These are phyloP conservation scores for Aspergillus hiratsukae DNA, from an alignment of 2,329 filamentous ascomycete species.

Conservation along the genomic window DNA sequence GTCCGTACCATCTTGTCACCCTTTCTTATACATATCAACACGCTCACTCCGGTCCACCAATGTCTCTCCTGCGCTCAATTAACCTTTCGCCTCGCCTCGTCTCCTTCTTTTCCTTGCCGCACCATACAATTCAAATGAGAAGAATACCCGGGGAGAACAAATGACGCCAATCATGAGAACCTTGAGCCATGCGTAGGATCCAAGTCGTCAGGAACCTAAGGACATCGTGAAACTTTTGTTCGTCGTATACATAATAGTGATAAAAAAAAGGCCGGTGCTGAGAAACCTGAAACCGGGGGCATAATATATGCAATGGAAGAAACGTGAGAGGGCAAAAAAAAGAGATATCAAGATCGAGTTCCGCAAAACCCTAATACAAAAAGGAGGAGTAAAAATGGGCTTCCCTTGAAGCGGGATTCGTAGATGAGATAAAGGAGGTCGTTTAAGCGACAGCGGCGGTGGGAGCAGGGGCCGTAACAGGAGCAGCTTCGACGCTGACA, in stretches of 20 bases:
- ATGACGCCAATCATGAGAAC: conserved; percentile 41
- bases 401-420: conserved; percentile 14
- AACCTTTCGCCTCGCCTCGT: conserved; percentile 28
- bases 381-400: conserved; percentile 15
- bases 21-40: conserved; percentile 22
- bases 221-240: conserved; percentile 40
- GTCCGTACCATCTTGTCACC: conserved; percentile 23
- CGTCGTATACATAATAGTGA: conserved; percentile 40
- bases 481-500: conserved; percentile 29
- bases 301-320: conserved; percentile 40
- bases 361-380: conserved; percentile 30
- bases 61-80: conserved; percentile 24
- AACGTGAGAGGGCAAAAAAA: conserved; percentile 18
- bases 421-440: conserved; percentile 8
- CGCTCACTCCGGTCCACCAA: conserved; percentile 26
- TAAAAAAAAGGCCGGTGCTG: conserved; percentile 24
- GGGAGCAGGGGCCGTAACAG: conserved; percentile 36
- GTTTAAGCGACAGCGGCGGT: conserved; percentile 44
- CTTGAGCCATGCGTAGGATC: conserved; percentile 30
- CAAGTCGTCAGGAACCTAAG: conserved; percentile 30
- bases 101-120: conserved; percentile 33
- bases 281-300: conserved; percentile 24
- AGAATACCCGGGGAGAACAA: conserved; percentile 36
- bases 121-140: conserved; percentile 29
- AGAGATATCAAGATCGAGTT: conserved; percentile 19